phyloP scores from a whole-genome alignment of 2,329 filamentous ascomycete species.

The Akanthomyces uredinophilus region DNA sequence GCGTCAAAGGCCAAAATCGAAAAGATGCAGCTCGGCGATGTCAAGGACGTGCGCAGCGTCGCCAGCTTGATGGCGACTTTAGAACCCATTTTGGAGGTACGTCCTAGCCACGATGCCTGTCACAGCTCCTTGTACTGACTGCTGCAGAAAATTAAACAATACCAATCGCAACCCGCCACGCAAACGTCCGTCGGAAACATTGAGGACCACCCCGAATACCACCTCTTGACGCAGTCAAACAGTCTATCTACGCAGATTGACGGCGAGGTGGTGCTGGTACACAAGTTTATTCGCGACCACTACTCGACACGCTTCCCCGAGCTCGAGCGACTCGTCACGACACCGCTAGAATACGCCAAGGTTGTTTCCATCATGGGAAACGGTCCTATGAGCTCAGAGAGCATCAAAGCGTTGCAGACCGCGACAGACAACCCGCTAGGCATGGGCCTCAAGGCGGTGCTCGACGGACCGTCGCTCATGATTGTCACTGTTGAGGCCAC shows the following conservation, averaged over 20 bases:
- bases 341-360: conserved; percentile 91
- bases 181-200: conserved; percentile 71
- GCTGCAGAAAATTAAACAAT: conserved; percentile 72
- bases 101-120: conserved; percentile 51
- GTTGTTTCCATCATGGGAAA: conserved; percentile 91
- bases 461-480: conserved; percentile 90
- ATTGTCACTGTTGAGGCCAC: conserved; percentile 93
- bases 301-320: conserved; percentile 93
- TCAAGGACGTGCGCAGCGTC: conserved; percentile 75
- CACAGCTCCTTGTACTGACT: conserved; percentile 51
- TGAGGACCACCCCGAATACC: conserved; percentile 89
- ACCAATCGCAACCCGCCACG: conserved; percentile 63
- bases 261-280: conserved; percentile 84
- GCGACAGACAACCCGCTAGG: conserved; percentile 75
- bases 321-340: conserved; percentile 82
- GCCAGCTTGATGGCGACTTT: conserved; percentile 76
- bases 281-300: conserved; percentile 95
- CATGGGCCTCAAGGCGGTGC: conserved; percentile 68
- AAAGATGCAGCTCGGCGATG: conserved; percentile 69
- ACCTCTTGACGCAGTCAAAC: conserved; percentile 82
- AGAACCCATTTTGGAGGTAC: conserved; percentile 76
- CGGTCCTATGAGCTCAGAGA: conserved; percentile 74
- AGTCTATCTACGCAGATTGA: conserved; percentile 88
- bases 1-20: conserved; percentile 74
- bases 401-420: conserved; percentile 73